Conservation (phyloP, 352 stramenopile species). For the Blastocystis sp. region DNA sequence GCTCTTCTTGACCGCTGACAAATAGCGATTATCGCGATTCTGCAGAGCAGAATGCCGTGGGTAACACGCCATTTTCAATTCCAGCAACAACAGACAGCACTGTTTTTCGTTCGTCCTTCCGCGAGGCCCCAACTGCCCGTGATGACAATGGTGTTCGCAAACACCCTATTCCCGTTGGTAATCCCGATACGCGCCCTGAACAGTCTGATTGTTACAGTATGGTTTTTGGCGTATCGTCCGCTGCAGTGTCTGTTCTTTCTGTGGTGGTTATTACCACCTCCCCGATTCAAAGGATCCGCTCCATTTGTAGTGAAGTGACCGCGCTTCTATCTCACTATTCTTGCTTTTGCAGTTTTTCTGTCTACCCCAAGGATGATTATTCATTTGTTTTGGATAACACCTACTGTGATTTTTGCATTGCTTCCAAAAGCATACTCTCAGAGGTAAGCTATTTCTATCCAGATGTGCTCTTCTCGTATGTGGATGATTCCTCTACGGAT, state of each 20-base stretch:
- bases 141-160: background rate
- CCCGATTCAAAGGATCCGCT: background rate
- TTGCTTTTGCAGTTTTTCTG: conserved; percentile 55
- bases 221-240: background rate
- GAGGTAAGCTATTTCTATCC: conserved; percentile 36
- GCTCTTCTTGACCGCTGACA: too few relatives aligned
- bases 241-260: background rate
- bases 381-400: conserved; percentile 50
- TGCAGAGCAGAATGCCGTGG: too few relatives aligned
- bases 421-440: conserved; percentile 4
- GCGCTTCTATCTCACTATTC: conserved; percentile 44
- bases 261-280: background rate
- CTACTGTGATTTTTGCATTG: conserved; percentile 63
- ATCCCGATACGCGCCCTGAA: background rate
- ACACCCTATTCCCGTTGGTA: background rate
- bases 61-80: too few relatives aligned
- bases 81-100: too few relatives aligned
- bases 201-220: background rate
- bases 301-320: conserved; percentile 49
- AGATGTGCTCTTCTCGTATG: background rate
- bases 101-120: too few relatives aligned
- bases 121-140: background rate
- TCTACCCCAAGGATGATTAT: conserved; percentile 22
- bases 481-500: background rate
- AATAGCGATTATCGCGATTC: too few relatives aligned